Evolutionary conservation across 164 flowering plant species (phyloP), one percentile per base, ranked within the genome.

Genomic region (Magnolia kwangsiensis): DNA sequence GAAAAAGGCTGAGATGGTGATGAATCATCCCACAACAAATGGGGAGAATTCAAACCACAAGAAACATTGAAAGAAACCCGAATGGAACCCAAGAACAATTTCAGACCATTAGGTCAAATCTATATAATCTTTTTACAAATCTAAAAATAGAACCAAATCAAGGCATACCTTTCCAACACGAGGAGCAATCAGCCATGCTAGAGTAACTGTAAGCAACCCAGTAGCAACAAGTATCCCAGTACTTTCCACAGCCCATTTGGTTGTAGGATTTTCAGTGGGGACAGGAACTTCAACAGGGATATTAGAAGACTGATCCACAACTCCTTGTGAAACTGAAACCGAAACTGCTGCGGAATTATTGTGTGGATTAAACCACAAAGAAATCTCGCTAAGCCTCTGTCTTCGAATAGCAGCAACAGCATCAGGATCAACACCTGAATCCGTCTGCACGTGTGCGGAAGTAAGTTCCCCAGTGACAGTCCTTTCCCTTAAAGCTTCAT

Each of bases 181-280:
- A 73, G 98, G 98, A 81, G 97, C 98, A 81, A 95, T 91, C 23
- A 95, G 87, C 97, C 98, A 95, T 63, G 97, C 98, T 51, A 95
- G 89, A 74, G 97, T 95, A 65, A 93, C 92, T 78, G 98, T 95
- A 80, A 95, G 94, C 76, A 95, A 84, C 27, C 98, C 98, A n/a
- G 97, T 93, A 37, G 95, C 98, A 78, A 95, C 89, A 59, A 95
- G 86, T 83, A 95, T 90, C 63, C 95, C 98, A 61, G 94, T 95
- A 69, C 91, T 88, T 82, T 93, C 98, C 69, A 93, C 94, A 73
- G 93, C 98, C 98, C 98, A 95, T 83, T 88, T 93, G 65, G 95
- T 87, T 4, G 97, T 92, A 79, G 86, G 85, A 85, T 88, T 88
- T 79, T 91, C 95, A 73, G 81, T 75, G 74, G 86, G 87, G 23